These are phyloP conservation scores for Tardiomyces digboiensis DNA, from an alignment of 1,139 yeast genomes.

Conservation along the genomic window DNA sequence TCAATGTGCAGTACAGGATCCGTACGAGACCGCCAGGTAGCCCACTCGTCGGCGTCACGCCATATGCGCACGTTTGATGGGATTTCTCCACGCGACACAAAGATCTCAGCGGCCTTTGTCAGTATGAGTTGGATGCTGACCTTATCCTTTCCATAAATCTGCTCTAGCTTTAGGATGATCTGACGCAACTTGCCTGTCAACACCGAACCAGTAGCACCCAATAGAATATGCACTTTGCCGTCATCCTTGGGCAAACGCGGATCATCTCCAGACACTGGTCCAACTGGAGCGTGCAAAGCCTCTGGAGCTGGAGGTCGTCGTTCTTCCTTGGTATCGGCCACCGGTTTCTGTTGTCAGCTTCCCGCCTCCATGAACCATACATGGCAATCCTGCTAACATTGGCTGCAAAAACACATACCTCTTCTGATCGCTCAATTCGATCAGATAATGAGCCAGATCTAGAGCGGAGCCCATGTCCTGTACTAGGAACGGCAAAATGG, in stretches of 20 bases:
- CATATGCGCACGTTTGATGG: constrained; percentile 65
- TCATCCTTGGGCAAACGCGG: constrained; percentile 86
- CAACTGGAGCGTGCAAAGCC: constrained; percentile 12
- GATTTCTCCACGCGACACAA: constrained; percentile 49
- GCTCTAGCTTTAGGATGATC: constrained; percentile 68
- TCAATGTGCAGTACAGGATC: constrained; percentile 94
- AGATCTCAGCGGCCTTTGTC: constrained; percentile 77
- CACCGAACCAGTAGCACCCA: constrained; percentile 88
- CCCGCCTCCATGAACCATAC: too few species aligned
- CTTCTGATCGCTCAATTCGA: neutral
- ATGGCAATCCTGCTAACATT: too few species aligned
- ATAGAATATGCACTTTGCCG: constrained; percentile 75
- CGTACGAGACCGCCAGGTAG: constrained; percentile 70
- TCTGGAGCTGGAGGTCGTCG: too few species aligned
- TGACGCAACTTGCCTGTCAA: constrained; percentile 68
- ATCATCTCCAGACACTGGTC: constrained; percentile 40
- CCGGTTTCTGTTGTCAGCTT: too few species aligned
- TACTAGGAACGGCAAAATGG: constrained; percentile 41
- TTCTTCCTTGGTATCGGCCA: too few species aligned
- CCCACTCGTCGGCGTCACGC: constrained; percentile 93
- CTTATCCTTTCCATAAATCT: constrained; percentile 65
- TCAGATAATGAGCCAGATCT: neutral
- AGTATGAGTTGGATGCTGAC: constrained; percentile 73
- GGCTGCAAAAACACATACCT: neutral
- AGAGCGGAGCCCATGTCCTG: neutral